phyloP scores from a whole-genome alignment of 495 filamentous ascomycete genomes.

The Penicillium longicatenatum region DNA sequence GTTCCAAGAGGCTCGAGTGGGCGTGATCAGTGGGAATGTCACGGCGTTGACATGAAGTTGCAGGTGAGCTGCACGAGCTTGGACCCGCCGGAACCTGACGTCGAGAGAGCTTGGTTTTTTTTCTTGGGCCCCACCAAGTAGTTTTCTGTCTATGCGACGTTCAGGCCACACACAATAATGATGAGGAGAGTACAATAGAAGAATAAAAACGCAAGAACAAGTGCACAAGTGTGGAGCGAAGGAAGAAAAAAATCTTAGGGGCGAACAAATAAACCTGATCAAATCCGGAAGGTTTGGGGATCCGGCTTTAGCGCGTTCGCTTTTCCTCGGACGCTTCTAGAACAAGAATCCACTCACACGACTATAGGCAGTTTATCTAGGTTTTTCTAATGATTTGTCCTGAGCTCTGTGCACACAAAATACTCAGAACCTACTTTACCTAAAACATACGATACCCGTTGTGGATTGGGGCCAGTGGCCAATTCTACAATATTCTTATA shows the following conservation, averaged over 20 bases:
- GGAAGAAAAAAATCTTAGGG: not conserved
- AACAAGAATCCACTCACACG: constrained; percentile 1
- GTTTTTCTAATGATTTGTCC: not conserved
- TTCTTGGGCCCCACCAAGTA: constrained; percentile 1
- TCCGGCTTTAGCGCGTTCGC: constrained; percentile 3
- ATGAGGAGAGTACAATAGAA: not conserved
- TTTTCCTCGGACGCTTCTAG: constrained; percentile 1
- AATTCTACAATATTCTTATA: not conserved
- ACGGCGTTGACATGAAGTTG: constrained; percentile 26
- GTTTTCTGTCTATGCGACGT: not conserved
- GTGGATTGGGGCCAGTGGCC: not conserved
- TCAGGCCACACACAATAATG: not conserved
- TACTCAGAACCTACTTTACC: not conserved
- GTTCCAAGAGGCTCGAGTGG: constrained; percentile 6
- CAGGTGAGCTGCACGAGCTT: constrained; percentile 19
- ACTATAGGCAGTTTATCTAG: not conserved
- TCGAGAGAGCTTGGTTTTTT: constrained; percentile 7
- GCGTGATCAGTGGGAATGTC: constrained; percentile 5
- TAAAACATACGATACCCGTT: not conserved
- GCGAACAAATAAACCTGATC: constrained; percentile 1
- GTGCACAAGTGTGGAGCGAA: not conserved
- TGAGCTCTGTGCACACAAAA: not conserved
- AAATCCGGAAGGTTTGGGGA: constrained; percentile 16
- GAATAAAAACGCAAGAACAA: not conserved
- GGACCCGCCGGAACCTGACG: constrained; percentile 21